These are phyloP conservation scores for Kwoniella shivajii DNA, from an alignment of 1,284 basidiomycete genomes.

Conservation along the genomic window DNA sequence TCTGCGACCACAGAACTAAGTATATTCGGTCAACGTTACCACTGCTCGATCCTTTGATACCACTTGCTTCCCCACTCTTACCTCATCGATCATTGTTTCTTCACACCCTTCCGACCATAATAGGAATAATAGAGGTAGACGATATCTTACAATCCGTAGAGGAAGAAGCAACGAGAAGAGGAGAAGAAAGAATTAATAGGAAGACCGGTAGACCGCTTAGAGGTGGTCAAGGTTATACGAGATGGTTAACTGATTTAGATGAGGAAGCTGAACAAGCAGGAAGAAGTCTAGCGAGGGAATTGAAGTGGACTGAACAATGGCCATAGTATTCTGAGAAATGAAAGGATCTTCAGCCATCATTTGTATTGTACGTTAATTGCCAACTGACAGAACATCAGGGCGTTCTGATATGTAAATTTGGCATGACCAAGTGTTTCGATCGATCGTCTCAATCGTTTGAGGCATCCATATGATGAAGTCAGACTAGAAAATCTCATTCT, in stretches of 20 bases:
- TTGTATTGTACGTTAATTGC: too few relatives aligned
- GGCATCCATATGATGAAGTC: too few relatives aligned
- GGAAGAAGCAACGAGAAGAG: conserved; percentile 30
- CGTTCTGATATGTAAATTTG: too few relatives aligned
- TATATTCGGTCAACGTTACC: conserved; percentile 49
- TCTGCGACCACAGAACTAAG: conserved; percentile 16
- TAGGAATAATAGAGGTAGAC: conserved; percentile 69
- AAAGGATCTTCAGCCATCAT: too few relatives aligned
- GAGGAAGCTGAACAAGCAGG: conserved; percentile 8
- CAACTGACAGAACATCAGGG: too few relatives aligned
- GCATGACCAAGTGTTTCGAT: too few relatives aligned
- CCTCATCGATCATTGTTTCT: conserved; percentile 59
- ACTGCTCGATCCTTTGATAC: conserved; percentile 57
- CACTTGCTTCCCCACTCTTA: conserved; percentile 52
- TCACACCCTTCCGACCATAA: conserved; percentile 73
- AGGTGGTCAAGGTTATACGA: conserved; percentile 22
- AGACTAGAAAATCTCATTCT: too few relatives aligned
- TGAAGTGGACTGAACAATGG: too few relatives aligned
- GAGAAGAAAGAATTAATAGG: conserved; percentile 39
- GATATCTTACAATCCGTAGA: conserved; percentile 57
- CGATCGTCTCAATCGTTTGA: too few relatives aligned
- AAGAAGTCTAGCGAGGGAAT: conserved; percentile 5
- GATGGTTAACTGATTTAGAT: conserved; percentile 20
- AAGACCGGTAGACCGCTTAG: conserved; percentile 47
- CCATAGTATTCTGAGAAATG: too few relatives aligned